These are phyloP conservation scores for Colletotrichum salicis DNA, from an alignment of 2,329 filamentous ascomycete genomes.

Conservation along the genomic window DNA sequence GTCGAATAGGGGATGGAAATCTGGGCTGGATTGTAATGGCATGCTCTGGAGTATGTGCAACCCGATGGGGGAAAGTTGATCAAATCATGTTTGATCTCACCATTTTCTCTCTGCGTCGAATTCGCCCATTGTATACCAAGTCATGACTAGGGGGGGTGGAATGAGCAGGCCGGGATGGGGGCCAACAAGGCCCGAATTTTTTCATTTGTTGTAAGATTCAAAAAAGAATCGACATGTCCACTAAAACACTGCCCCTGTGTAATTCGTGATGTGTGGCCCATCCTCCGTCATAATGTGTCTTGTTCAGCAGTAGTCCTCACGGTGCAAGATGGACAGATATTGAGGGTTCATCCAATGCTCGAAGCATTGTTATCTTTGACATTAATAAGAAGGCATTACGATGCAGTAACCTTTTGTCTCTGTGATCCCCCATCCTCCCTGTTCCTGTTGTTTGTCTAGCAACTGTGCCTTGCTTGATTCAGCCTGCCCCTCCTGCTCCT, in stretches of 20 bases:
- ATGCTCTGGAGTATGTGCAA: background rate
- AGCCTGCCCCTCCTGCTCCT: background rate
- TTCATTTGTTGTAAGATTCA: background rate
- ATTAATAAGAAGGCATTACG: slow-evolving; percentile 7
- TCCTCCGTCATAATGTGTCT: background rate
- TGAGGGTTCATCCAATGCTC: background rate
- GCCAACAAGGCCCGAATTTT: background rate
- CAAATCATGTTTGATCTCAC: background rate
- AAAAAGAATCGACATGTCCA: background rate
- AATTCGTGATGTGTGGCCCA: background rate
- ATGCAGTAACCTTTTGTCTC: slow-evolving; percentile 7
- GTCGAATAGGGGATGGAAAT: too few relatives aligned
- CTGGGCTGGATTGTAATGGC: background rate
- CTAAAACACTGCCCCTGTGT: background rate
- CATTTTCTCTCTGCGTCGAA: background rate
- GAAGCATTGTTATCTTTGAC: slow-evolving; percentile 9
- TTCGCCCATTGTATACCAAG: slow-evolving; percentile 8
- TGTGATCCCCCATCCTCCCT: background rate
- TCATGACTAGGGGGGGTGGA: background rate
- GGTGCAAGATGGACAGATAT: background rate
- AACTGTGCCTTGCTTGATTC: slow-evolving; percentile 6
- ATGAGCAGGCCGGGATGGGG: background rate
- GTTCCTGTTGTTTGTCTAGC: slow-evolving; percentile 8
- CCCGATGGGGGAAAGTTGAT: background rate
- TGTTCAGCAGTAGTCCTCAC: too few relatives aligned